Conservation (phyloP, 768 basidiomycete species). For the Tulasnella sp. region DNA sequence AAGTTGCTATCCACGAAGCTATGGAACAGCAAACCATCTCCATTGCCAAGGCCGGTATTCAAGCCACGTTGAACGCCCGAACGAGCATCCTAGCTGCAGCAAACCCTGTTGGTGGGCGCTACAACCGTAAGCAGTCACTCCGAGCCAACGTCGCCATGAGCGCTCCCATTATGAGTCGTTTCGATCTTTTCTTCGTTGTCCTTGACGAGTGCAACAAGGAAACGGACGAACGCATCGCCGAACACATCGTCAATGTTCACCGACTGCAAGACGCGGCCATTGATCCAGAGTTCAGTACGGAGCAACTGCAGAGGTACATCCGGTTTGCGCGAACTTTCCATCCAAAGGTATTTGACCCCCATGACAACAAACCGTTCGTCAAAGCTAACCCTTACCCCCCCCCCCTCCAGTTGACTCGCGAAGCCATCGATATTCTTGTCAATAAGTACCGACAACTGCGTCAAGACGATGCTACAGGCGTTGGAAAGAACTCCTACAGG, state of each 20-base stretch:
- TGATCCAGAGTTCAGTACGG: slow-evolving; percentile 95
- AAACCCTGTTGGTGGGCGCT: slow-evolving; percentile 95
- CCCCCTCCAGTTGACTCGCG: slow-evolving; percentile 74
- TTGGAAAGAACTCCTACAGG: slow-evolving; percentile 88
- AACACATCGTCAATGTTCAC: slow-evolving; percentile 97
- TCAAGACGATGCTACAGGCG: slow-evolving; percentile 89
- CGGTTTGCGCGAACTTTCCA: slow-evolving; percentile 96
- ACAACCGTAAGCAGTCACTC: slow-evolving; percentile 91
- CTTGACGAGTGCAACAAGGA: slow-evolving; percentile 95
- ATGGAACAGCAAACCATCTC: slow-evolving; percentile 99
- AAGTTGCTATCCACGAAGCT: slow-evolving; percentile 99
- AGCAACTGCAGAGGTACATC: slow-evolving; percentile 94
- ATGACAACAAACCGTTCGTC: not conserved
- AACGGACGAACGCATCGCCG: slow-evolving; percentile 90
- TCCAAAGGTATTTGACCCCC: slow-evolving; percentile 70
- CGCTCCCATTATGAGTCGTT: slow-evolving; percentile 98
- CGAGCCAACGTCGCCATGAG: slow-evolving; percentile 96
- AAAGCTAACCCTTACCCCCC: slow-evolving; percentile 16
- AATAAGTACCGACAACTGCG: slow-evolving; percentile 92
- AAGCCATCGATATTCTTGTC: slow-evolving; percentile 89
- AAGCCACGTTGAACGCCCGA: slow-evolving; percentile 95
- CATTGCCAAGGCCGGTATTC: slow-evolving; percentile 98
- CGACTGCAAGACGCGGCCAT: slow-evolving; percentile 94
- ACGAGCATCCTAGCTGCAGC: slow-evolving; percentile 98
- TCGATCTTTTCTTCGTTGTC: slow-evolving; percentile 97